Percentiles rank a stretch among this genome's conserved stretches.
Evolutionary conservation across 2,329 filamentous ascomycete genomes (phyloP).

Genomic region (Cryphonectria naterciae): DNA sequence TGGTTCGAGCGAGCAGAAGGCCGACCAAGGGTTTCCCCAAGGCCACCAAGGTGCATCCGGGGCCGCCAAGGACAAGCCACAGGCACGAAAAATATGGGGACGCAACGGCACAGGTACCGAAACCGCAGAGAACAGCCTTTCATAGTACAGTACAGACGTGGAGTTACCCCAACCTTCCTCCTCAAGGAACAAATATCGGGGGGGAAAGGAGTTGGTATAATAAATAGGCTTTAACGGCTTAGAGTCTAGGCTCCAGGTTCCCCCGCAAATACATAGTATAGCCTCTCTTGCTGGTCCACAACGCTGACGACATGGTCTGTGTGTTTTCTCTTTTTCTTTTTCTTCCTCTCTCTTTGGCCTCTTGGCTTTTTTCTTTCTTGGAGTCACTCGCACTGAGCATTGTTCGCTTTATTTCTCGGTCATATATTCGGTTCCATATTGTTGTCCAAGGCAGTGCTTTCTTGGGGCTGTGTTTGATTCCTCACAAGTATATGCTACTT

Average conservation of each 20-base stretch:
- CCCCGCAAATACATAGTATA: constrained; percentile 10
- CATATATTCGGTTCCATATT: not conserved
- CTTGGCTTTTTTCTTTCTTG: not conserved
- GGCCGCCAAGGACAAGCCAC: no score
- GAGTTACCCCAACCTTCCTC: not conserved
- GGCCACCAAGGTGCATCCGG: no score
- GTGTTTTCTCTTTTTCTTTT: not conserved
- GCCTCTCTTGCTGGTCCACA: not conserved
- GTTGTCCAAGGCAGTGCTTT: not conserved
- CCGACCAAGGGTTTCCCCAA: not conserved
- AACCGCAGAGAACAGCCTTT: not conserved
- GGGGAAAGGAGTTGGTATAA: not conserved
- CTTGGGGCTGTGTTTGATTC: not conserved
- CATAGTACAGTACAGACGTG: not conserved
- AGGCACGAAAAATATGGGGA: not conserved
- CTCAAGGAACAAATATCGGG: not conserved
- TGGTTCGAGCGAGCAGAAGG: constrained; percentile 10
- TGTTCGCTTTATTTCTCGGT: constrained; percentile 6
- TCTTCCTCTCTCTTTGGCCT: not conserved
- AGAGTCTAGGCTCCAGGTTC: not conserved
- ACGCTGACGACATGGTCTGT: constrained; percentile 10
- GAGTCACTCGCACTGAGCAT: not conserved
- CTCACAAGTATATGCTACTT: not conserved
- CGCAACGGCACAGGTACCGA: not conserved
- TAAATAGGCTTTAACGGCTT: not conserved